A percentile compares a stretch with the other conserved stretches of the same genome.
Evolutionary conservation across 139 green algal genomes (phyloP).

Genomic region (Auxenochlorella pyrenoidosa): DNA sequence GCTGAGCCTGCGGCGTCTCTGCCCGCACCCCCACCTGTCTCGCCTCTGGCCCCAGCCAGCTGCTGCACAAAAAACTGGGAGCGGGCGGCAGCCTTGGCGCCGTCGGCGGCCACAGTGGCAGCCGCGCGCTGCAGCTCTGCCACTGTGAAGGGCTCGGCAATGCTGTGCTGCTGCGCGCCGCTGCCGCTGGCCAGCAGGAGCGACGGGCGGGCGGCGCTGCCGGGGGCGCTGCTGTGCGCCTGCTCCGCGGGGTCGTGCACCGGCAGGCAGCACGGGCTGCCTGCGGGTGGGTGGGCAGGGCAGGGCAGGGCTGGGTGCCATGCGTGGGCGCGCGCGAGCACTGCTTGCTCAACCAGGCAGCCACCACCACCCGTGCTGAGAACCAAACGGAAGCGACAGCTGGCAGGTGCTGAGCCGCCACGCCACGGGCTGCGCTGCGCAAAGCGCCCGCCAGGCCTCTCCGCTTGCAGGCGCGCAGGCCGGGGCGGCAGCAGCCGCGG

Average conservation of each 20-base stretch:
- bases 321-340: neutral
- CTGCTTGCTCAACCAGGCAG: neutral
- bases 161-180: conserved; percentile 23
- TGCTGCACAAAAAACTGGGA: conserved; percentile 14
- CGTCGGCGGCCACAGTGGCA: conserved; percentile 3
- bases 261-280: conserved; percentile 28
- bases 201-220: neutral
- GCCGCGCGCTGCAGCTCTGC: conserved; percentile 29
- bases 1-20: neutral
- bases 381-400: too few relatives aligned
- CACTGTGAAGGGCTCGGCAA: conserved; percentile 24
- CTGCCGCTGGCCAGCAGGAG: conserved; percentile 24
- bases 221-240: conserved; percentile 1
- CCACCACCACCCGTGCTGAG: neutral
- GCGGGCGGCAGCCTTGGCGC: neutral
- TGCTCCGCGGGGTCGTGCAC: conserved; percentile 25
- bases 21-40: neutral
- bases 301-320: neutral
- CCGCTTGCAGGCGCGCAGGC: too few relatives aligned
- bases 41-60: neutral
- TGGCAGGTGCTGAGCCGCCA: too few relatives aligned
- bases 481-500: too few relatives aligned
- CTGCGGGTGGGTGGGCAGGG: neutral
- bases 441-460: too few relatives aligned
- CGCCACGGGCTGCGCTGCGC: too few relatives aligned